phyloP scores from a whole-genome alignment of 2,329 filamentous ascomycete genomes.

The Clonostachys rosea region DNA sequence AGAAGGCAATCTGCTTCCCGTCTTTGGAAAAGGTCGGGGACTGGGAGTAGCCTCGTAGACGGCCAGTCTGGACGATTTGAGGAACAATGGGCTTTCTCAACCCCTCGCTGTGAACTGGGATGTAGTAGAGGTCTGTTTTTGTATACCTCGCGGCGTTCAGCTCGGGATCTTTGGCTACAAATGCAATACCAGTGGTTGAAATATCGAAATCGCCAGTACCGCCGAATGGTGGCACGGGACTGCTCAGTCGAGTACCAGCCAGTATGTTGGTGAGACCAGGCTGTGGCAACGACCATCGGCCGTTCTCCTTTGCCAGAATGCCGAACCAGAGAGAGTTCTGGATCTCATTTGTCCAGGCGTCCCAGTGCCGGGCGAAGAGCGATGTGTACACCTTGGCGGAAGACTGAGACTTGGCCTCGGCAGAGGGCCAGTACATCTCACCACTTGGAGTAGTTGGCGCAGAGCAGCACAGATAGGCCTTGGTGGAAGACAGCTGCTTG shows the following conservation, averaged over 20 bases:
- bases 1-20: slow-evolving; percentile 68
- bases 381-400: slow-evolving; percentile 68
- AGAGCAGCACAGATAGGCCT: slow-evolving; percentile 52
- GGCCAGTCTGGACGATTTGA: slow-evolving; percentile 46
- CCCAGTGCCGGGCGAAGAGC: slow-evolving; percentile 81
- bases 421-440: slow-evolving; percentile 61
- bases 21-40: slow-evolving; percentile 70
- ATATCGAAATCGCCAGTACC: slow-evolving; percentile 79
- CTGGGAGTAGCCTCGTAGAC: slow-evolving; percentile 59
- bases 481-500: slow-evolving; percentile 41
- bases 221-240: slow-evolving; percentile 74
- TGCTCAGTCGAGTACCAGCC: slow-evolving; percentile 52
- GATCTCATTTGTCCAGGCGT: slow-evolving; percentile 66
- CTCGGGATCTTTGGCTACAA: slow-evolving; percentile 70
- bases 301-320: slow-evolving; percentile 42
- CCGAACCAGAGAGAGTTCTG: slow-evolving; percentile 72
- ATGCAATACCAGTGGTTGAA: slow-evolving; percentile 59
- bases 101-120: slow-evolving; percentile 43
- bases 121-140: slow-evolving; percentile 76
- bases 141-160: slow-evolving; percentile 71
- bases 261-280: slow-evolving; percentile 59
- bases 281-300: slow-evolving; percentile 32
- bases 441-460: slow-evolving; percentile 66
- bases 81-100: slow-evolving; percentile 45
- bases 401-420: slow-evolving; percentile 53